Evolutionary conservation across 305 asterid genomes (phyloP), one percentile per base, ranked within the genome.

Genomic region (Fraxinus sp.): DNA sequence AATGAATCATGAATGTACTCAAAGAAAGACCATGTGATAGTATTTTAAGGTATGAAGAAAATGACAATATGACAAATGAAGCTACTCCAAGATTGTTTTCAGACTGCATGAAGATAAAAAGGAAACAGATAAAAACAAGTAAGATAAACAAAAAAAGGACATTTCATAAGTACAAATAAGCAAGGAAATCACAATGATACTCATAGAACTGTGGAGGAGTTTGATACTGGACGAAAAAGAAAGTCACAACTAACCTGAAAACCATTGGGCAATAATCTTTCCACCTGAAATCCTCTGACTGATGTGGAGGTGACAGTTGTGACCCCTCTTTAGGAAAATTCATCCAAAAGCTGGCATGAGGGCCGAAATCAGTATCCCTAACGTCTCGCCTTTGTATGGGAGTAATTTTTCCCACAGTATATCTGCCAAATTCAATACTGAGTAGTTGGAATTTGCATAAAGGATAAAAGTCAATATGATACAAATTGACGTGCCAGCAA

Each of bases 201-300:
- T 49, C 79, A 73, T 30, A 16, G 1, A 78, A 32, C 59, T 26
- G 64, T 62, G n/a, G 33, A 78, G 24, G 37, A 26, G 35, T 71
- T n/a, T 35, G n/a, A 77, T 22, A 74, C 18, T 30, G 30, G 49
- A 46, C 14, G 22, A 41, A 71, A 80, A 77, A 32, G 75, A 80
- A 82, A 80, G 62, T 78, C 39, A 66, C 83, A 57, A 78, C 92
- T 13, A 79, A 97, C 99, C 99, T 97, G 95, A 97, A 97, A 87
- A 97, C 98, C 98, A 97, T 93, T 59, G 99, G 99, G 90, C 99
- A 95, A 79, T 95, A 97, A 86, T 95, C 98, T 89, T 97, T 97
- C 99, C 99, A 97, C 91, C 87, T 95, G 89, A 97, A 97, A 91
- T 93, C 98, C 33, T 93, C 99, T 9, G 99, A 95, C 82, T 92